Conservation (phyloP, 768 basidiomycete species). For the Jaapia argillacea region DNA sequence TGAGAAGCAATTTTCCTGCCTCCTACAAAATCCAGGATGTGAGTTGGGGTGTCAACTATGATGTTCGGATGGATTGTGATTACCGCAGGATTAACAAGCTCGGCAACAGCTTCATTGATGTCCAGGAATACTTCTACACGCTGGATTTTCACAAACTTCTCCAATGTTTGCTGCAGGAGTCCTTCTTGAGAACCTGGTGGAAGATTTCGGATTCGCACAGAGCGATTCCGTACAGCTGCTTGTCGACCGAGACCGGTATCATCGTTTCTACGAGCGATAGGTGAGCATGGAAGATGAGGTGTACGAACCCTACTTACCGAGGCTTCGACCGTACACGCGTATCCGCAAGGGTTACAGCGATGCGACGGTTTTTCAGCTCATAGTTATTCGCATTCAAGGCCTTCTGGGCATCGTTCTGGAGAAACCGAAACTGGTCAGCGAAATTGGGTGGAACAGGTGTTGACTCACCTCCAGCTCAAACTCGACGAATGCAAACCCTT, state of each 20-base stretch:
- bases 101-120: constrained; percentile 49
- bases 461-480: constrained; percentile 68
- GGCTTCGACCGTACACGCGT: constrained; percentile 46
- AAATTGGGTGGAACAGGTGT: not conserved
- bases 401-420: constrained; percentile 55
- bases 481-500: constrained; percentile 90
- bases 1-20: constrained; percentile 69
- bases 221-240: constrained; percentile 55
- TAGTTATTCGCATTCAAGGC: constrained; percentile 77
- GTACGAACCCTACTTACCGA: constrained; percentile 27
- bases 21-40: constrained; percentile 39
- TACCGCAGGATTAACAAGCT: constrained; percentile 58
- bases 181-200: constrained; percentile 80
- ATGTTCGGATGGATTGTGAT: constrained; percentile 11
- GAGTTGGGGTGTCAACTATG: not conserved
- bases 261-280: constrained; percentile 17
- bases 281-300: not conserved
- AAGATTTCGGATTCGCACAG: constrained; percentile 67
- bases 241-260: constrained; percentile 26
- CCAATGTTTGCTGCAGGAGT: constrained; percentile 79
- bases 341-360: constrained; percentile 83
- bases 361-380: constrained; percentile 83
- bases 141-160: constrained; percentile 62
- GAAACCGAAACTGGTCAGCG: not conserved
- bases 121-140: constrained; percentile 69